Percentiles rank a stretch among this genome's conserved stretches.
phyloP scores from a whole-genome alignment of 176 grass and related monocot species.

The Pharus latifolius region DNA sequence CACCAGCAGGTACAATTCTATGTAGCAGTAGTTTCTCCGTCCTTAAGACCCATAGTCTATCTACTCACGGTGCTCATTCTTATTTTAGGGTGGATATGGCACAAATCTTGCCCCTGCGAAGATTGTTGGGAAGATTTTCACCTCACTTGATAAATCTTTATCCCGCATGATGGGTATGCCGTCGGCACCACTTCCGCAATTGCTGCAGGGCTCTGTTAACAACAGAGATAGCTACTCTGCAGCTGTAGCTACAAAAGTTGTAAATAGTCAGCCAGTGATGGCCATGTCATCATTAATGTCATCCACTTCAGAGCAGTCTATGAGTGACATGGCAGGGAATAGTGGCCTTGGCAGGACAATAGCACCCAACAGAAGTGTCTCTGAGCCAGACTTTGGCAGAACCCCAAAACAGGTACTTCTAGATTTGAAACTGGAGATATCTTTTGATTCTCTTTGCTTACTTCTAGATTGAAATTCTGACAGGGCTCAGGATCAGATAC shows the following conservation, averaged over 20 bases:
- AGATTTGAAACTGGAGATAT: neutral
- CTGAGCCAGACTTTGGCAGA: constrained; percentile 79
- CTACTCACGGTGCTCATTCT: too few species aligned
- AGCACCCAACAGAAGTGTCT: constrained; percentile 75
- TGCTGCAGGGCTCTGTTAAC: constrained; percentile 27
- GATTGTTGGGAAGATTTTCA: constrained; percentile 84
- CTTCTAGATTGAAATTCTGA: constrained; percentile 6
- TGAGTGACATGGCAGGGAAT: constrained; percentile 51
- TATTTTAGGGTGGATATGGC: constrained; percentile 75
- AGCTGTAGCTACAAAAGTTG: constrained; percentile 32
- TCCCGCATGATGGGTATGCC: constrained; percentile 87
- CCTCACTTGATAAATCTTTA: constrained; percentile 67
- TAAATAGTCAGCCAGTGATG: constrained; percentile 64
- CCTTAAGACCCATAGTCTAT: too few species aligned
- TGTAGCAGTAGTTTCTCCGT: neutral
- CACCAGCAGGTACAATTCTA: constrained; percentile 69
- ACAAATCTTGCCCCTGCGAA: constrained; percentile 75
- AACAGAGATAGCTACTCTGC: constrained; percentile 30
- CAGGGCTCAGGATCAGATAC: constrained; percentile 56
- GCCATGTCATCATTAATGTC: constrained; percentile 59
- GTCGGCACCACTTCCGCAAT: constrained; percentile 18
- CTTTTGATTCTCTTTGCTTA: neutral
- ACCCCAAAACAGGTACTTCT: constrained; percentile 41
- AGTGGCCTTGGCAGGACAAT: constrained; percentile 26
- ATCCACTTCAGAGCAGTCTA: constrained; percentile 59